Base-by-base conservation (phyloP, 2,329 filamentous ascomycete genomes). In the Alternaria alternata region DNA sequence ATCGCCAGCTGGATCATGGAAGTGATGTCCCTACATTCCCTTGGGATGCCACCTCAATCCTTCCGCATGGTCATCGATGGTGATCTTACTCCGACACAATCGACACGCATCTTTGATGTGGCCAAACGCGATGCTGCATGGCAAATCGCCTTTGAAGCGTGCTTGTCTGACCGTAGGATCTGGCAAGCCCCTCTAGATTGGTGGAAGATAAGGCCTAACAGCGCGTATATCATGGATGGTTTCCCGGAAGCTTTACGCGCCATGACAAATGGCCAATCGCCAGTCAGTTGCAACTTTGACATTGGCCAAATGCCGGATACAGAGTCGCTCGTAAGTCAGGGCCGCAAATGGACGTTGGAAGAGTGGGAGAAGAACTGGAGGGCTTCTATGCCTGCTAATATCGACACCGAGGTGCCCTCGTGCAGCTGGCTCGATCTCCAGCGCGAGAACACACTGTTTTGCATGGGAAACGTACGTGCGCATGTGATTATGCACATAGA, bases 1-100 rank as follows among this genome's bases (percentile, higher is more conserved):
- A 38, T 41, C 16, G 54, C 30, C 16, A 7, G 18, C 4, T 66
- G 59, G 62, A 51, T 64, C 12, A 26, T 34, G 14, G 64, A 66
- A 30, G 56, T 56, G 3, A 7, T 56, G 1, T 36, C 32, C 18
- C 47, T 64, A 7, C 44, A 36, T 3, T 41, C 41, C 2, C 44
- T 51, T 7, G 64, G 64, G 6, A 64, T 66, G 64, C 61, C 61
- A 3, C 3, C n/a, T 16, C 18, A 38, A 4, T 58, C 61, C 1
- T 66, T 51, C 32, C 52, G 44, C 3, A 43, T 66, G 14, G 36
- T 60, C 3, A 28, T 66, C 5, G 61, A 66, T 32, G 56, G 64
- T 12, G 34, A 38, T 14, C 7, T 38, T 0, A 34, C 51, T 16
- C 42, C 59, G 7, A 53, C 30, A 4, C 34, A 54, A 6, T 39